Base-by-base conservation (phyloP, 2,329 filamentous ascomycete species). In the Phaeosphaeriaceae sp. region DNA sequence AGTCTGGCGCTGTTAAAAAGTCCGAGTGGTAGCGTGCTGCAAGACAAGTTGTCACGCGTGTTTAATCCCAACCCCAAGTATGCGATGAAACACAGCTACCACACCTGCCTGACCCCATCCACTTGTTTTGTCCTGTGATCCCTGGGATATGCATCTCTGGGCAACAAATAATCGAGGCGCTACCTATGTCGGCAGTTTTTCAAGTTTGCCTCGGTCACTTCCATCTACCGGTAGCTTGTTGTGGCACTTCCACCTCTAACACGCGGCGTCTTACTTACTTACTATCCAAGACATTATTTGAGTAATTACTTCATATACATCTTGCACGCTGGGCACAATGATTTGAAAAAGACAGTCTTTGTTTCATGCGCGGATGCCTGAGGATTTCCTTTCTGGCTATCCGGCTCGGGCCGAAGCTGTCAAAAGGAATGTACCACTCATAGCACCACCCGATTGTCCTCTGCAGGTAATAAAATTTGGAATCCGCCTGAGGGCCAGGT, bases 361-460 rank as follows among this genome's bases (percentile, higher is more conserved):
- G 52, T 56, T 50, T 53, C 52, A 48, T 45, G 44, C 33, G 26
- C 28, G 17, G 36, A 48, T 43, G 43, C 47, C 47, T 40, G 30
- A 49, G 34, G 41, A 49, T 48, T 53, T 37, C 42, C 33, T 38
- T 42, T 30, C 42, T 51, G 46, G 48, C 42, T 49, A 41, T 40
- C 46, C 63, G 63, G 63, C 51, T 62, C 63, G 63, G 60, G 52
- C 63, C 63, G 63, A 48, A 35, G 44, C 54, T 64, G 56, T 61
- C 61, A 63, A 28, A 46, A 30, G 32, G 23, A 44, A 33, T 15
- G 32, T 35, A 42, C 39, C 15, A 29, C 17, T 17, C 33, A n/a
- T n/a, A n/a, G n/a, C n/a, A n/a, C n/a, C n/a, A n/a, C n/a, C n/a
- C n/a, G n/a, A n/a, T n/a, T n/a, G n/a, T n/a, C n/a, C n/a, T n/a